Evolutionary conservation across 108 stramenopile genomes (phyloP).

Genomic region (Aurantiochytrium sp.): DNA sequence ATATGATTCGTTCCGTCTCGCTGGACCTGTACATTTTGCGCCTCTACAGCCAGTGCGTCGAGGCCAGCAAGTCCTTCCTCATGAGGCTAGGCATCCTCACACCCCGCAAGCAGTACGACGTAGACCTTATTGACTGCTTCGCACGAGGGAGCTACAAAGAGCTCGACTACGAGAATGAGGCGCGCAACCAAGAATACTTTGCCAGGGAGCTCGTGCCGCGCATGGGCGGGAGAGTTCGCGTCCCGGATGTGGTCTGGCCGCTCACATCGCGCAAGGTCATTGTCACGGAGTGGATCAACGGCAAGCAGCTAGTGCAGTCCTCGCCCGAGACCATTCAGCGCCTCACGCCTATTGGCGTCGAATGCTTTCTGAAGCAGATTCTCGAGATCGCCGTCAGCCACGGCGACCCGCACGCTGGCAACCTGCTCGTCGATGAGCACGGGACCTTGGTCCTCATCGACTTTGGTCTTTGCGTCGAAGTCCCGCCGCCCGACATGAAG

Average conservation of each 20-base stretch:
- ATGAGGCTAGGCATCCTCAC: not conserved
- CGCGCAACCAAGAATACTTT: slow-evolving; percentile 66
- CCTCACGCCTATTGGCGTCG: slow-evolving; percentile 76
- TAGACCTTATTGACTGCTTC: slow-evolving; percentile 29
- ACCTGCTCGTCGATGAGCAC: slow-evolving; percentile 37
- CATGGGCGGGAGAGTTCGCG: slow-evolving; percentile 62
- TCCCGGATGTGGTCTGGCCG: slow-evolving; percentile 69
- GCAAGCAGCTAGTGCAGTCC: slow-evolving; percentile 65
- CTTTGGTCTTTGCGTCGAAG: slow-evolving; percentile 75
- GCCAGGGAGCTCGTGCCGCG: slow-evolving; percentile 54
- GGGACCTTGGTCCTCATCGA: slow-evolving; percentile 68
- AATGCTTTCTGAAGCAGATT: slow-evolving; percentile 73
- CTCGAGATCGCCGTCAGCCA: slow-evolving; percentile 79
- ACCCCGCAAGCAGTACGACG: slow-evolving; percentile 27
- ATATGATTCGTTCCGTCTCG: slow-evolving; percentile 66
- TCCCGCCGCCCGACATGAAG: slow-evolving; percentile 53
- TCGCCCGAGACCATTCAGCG: slow-evolving; percentile 57
- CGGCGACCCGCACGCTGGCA: slow-evolving; percentile 59
- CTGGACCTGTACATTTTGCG: slow-evolving; percentile 74
- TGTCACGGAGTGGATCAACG: slow-evolving; percentile 75
- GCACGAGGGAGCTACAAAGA: slow-evolving; percentile 38
- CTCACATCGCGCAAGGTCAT: slow-evolving; percentile 71
- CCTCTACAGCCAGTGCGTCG: slow-evolving; percentile 76
- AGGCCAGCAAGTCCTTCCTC: slow-evolving; percentile 68
- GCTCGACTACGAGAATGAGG: slow-evolving; percentile 65